Percentiles rank a stretch among this genome's conserved stretches.
Conservation (phyloP, 345 rosid species). For the Pseudoturritis turrita region DNA sequence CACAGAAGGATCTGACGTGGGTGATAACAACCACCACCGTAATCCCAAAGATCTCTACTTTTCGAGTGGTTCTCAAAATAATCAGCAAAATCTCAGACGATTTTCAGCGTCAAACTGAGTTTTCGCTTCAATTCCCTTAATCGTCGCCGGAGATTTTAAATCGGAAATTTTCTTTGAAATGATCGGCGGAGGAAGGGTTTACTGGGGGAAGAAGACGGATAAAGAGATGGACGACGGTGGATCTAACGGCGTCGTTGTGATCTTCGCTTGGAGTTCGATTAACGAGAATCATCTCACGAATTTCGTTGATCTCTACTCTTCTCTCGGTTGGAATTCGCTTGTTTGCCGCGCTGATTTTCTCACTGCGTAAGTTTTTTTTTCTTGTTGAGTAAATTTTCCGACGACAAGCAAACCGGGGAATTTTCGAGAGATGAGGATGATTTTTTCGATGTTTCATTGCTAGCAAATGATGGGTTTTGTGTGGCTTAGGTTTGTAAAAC, state of each 20-base stretch:
- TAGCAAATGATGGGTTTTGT: neutral
- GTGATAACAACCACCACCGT: constrained; percentile 21
- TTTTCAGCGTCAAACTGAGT: neutral
- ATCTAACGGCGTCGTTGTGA: constrained; percentile 65
- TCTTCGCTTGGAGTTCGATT: constrained; percentile 74
- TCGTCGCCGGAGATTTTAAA: constrained; percentile 5
- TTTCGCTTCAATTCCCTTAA: neutral
- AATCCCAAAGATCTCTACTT: constrained; percentile 22
- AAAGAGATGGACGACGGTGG: constrained; percentile 27
- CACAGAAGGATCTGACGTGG: constrained; percentile 20
- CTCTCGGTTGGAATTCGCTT: constrained; percentile 89
- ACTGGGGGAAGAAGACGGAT: constrained; percentile 51
- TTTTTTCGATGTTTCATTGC: neutral
- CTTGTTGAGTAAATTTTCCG: neutral
- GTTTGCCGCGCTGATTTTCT: constrained; percentile 73
- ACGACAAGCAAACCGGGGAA: neutral
- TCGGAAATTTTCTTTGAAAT: constrained; percentile 37
- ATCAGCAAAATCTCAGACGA: constrained; percentile 6
- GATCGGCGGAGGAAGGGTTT: constrained; percentile 58
- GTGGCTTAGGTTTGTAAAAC: neutral
- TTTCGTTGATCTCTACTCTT: constrained; percentile 69
- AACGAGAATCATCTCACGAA: constrained; percentile 40
- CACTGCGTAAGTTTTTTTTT: constrained; percentile 46
- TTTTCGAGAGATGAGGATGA: neutral
- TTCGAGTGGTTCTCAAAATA: constrained; percentile 30